Percentiles rank a stretch among this genome's conserved stretches.
Evolutionary conservation across 164 flowering plant genomes (phyloP).

Genomic region (Sextonia rubra): DNA sequence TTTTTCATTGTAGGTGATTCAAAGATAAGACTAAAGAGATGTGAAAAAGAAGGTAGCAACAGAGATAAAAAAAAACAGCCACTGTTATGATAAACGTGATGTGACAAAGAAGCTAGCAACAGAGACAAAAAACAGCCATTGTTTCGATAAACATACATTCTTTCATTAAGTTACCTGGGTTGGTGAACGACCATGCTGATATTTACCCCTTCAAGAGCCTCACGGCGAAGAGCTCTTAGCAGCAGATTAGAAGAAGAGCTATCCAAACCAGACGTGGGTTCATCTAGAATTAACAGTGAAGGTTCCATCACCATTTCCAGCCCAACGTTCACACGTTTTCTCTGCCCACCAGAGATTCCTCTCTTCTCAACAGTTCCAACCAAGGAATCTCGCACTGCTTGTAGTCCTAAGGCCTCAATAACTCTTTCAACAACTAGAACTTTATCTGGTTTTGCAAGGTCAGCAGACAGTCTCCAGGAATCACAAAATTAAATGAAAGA

Average conservation of each 20-base stretch:
- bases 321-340: conserved; percentile 96
- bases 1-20: too few species aligned
- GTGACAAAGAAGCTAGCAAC: too few species aligned
- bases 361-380: conserved; percentile 98
- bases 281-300: conserved; percentile 88
- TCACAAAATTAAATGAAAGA: not conserved
- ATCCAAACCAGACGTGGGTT: conserved; percentile 96
- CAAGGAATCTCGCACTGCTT: conserved; percentile 71
- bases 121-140: too few species aligned
- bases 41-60: too few species aligned
- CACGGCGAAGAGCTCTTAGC: conserved; percentile 89
- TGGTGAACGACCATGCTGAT: conserved; percentile 96
- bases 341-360: conserved; percentile 98
- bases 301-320: conserved; percentile 99
- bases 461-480: conserved; percentile 59
- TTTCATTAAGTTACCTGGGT: conserved; percentile 55
- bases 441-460: conserved; percentile 71
- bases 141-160: too few species aligned
- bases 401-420: conserved; percentile 85
- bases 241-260: conserved; percentile 88
- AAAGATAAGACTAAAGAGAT: too few species aligned
- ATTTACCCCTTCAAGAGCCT: conserved; percentile 95
- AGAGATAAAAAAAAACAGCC: too few species aligned
- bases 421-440: conserved; percentile 92
- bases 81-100: too few species aligned